Conservation (phyloP, 1,284 basidiomycete species). For the Trametes hirsuta region DNA sequence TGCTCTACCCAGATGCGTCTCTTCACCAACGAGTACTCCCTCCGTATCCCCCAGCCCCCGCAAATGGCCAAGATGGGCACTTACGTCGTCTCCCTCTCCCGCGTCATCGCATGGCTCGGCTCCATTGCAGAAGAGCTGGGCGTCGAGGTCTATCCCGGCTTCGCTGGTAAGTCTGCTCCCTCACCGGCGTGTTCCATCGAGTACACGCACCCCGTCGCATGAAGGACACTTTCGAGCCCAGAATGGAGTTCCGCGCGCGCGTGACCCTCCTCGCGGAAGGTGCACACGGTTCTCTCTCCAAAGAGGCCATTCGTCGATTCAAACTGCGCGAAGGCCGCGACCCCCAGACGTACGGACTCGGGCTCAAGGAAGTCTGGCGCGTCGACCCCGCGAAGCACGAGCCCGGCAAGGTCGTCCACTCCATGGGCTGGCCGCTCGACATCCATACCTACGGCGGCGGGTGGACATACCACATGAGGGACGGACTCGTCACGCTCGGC, state of each 20-base stretch:
- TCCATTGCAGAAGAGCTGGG: slow-evolving; percentile 89
- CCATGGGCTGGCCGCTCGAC: slow-evolving; percentile 93
- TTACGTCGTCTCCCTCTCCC: slow-evolving; percentile 91
- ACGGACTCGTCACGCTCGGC: slow-evolving; percentile 89
- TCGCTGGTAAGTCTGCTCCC: slow-evolving; percentile 50
- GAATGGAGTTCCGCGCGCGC: slow-evolving; percentile 95
- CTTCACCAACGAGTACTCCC: slow-evolving; percentile 71
- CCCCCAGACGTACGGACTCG: slow-evolving; percentile 96
- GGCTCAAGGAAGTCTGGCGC: slow-evolving; percentile 98
- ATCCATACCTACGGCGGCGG: slow-evolving; percentile 91
- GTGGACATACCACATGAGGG: slow-evolving; percentile 97
- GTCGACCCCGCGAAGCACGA: slow-evolving; percentile 79
- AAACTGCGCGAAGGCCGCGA: slow-evolving; percentile 79
- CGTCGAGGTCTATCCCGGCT: slow-evolving; percentile 97
- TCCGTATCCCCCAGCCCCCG: slow-evolving; percentile 95
- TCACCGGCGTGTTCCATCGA: too few relatives aligned
- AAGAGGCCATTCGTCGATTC: slow-evolving; percentile 82
- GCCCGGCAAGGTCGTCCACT: slow-evolving; percentile 90
- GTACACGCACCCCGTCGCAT: slow-evolving; percentile 40
- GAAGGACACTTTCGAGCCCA: slow-evolving; percentile 93
- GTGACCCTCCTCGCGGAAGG: slow-evolving; percentile 97
- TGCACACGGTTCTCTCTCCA: slow-evolving; percentile 91
- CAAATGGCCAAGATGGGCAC: slow-evolving; percentile 97
- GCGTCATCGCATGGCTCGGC: slow-evolving; percentile 89
- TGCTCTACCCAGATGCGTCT: slow-evolving; percentile 93